Percentiles rank a stretch among this genome's conserved stretches.
These are phyloP conservation scores for Cordyceps farinosa DNA, from an alignment of 2,329 filamentous ascomycete species.

Conservation along the genomic window DNA sequence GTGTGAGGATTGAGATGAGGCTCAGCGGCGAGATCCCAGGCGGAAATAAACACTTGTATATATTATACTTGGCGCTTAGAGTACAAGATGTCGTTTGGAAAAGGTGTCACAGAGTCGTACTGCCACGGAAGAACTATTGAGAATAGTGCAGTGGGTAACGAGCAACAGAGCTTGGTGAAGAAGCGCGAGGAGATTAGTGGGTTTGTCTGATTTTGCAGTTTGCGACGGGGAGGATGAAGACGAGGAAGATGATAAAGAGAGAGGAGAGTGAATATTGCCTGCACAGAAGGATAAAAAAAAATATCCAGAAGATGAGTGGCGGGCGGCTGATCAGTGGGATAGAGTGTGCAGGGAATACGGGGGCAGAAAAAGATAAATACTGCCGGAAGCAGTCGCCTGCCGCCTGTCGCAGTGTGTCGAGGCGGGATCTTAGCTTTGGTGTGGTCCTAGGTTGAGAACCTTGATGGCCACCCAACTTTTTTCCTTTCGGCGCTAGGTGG, in stretches of 20 bases:
- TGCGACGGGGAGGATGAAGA: not conserved
- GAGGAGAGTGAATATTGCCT: not conserved
- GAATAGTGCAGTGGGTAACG: constrained; percentile 4
- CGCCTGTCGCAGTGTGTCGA: not conserved
- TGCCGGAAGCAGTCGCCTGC: constrained; percentile 12
- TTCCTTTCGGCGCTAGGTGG: not conserved
- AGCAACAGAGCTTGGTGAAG: not conserved
- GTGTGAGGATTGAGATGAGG: not conserved
- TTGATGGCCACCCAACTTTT: constrained; percentile 13
- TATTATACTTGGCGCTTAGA: not conserved
- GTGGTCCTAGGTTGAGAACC: constrained; percentile 5
- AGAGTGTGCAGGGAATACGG: not conserved
- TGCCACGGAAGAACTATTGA: not conserved
- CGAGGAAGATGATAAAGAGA: not conserved
- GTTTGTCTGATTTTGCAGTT: not conserved
- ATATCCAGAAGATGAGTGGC: not conserved
- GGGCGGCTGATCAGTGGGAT: not conserved
- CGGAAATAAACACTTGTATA: no score
- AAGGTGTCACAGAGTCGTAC: not conserved
- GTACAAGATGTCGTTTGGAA: not conserved
- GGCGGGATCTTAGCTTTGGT: not conserved
- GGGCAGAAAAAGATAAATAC: not conserved
- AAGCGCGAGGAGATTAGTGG: not conserved
- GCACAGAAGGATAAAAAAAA: not conserved
- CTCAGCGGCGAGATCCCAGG: not conserved